Evolutionary conservation across 139 green algal genomes (phyloP).

Genomic region (Astrephomene gubernaculifera): DNA sequence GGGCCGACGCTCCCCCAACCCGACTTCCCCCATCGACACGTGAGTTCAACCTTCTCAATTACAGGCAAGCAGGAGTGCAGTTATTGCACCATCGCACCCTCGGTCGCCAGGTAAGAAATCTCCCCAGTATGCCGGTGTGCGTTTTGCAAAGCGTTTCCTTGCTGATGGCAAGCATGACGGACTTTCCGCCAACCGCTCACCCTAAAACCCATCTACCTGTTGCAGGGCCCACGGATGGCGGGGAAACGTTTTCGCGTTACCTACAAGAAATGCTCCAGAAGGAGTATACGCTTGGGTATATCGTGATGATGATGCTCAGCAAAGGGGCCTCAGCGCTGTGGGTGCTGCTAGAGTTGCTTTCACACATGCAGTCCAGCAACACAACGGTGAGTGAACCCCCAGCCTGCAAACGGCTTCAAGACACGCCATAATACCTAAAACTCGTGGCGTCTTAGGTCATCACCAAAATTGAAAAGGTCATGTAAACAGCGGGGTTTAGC

Average conservation of each 20-base stretch:
- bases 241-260: neutral
- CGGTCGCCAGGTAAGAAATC: neutral
- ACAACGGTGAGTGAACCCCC: neutral
- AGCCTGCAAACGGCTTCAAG: neutral
- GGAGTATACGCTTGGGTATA: slow-evolving; percentile 44
- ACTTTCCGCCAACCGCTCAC: neutral
- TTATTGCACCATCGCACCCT: neutral
- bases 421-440: neutral
- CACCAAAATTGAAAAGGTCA: neutral
- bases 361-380: neutral
- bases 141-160: neutral
- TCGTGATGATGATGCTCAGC: slow-evolving; percentile 21
- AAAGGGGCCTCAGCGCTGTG: slow-evolving; percentile 11
- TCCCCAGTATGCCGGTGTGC: neutral
- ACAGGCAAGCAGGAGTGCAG: neutral
- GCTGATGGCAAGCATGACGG: neutral
- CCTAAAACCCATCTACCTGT: no score
- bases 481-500: neutral
- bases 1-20: neutral
- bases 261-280: slow-evolving; percentile 35
- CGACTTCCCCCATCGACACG: neutral
- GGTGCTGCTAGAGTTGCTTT: slow-evolving; percentile 2
- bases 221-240: neutral
- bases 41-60: neutral
- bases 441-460: neutral